Percentiles rank a stretch among this genome's conserved stretches.
phyloP scores from a whole-genome alignment of 2,329 filamentous ascomycete species.

The Trichoderma simmonsii region DNA sequence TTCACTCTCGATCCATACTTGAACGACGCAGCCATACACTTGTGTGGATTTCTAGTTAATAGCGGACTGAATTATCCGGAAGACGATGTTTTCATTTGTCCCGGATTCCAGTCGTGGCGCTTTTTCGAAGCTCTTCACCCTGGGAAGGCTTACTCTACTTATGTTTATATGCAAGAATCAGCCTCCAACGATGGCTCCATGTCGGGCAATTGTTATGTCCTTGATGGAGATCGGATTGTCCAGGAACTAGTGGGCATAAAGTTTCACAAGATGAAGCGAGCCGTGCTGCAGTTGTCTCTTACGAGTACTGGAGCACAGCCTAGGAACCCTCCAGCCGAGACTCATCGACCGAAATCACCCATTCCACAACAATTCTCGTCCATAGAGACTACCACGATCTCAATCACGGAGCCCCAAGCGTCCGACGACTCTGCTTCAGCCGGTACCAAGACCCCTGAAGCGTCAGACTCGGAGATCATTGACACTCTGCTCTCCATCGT shows the following conservation, averaged over 20 bases:
- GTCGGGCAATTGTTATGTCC: conserved; percentile 4
- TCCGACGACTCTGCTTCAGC: background rate
- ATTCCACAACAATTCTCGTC: background rate
- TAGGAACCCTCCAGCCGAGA: background rate
- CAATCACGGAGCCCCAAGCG: background rate
- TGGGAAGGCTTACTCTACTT: background rate
- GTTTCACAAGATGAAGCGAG: conserved; percentile 4
- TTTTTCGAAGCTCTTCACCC: background rate
- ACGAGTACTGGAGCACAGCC: background rate
- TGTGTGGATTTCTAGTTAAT: background rate
- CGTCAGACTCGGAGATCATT: background rate
- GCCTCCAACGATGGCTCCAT: background rate
- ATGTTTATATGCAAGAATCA: background rate
- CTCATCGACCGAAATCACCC: background rate
- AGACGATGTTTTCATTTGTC: background rate
- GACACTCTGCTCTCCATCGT: background rate
- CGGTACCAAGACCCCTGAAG: background rate
- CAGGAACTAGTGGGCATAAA: background rate
- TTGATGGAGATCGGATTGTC: conserved; percentile 1
- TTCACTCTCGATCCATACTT: background rate
- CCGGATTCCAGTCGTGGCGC: background rate
- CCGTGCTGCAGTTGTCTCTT: background rate
- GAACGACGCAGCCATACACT: background rate
- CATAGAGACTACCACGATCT: background rate
- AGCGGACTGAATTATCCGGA: background rate